Evolutionary conservation across 2,329 filamentous ascomycete genomes (phyloP), one percentile per base, ranked within the genome.

Genomic region (Colletotrichum phormii): DNA sequence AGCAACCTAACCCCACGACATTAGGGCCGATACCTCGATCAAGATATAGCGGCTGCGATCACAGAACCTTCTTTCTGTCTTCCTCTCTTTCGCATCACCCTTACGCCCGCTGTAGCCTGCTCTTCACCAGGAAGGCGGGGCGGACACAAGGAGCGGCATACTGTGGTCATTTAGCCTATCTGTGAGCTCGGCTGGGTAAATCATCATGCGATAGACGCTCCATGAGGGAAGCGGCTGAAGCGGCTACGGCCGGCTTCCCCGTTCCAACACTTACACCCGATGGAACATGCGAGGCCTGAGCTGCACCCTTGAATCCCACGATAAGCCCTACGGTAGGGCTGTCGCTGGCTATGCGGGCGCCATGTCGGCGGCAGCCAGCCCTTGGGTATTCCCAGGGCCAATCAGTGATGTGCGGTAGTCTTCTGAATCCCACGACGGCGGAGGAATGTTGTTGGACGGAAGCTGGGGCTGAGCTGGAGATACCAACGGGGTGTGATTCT

Each of bases 281-380:
- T 49, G 15, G 42, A 4, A 49, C 8, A 49, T n/a, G 18, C 42
- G 18, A 49, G 42, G 42, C 42, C 18, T n/a, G 42, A 24, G 12
- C 60, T 51, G 60, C 26, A 24, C 60, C 60, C 61, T 54, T 55
- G 33, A 31, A 42, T 55, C 31, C 46, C 49, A 5, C 49, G 31
- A 22, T 64, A 64, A 64, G 61, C 61, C 61, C 61, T 64, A 64
- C 49, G n/a, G 31, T 64, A 64, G 61, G 61, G 49, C 61, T 64
- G 49, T 37, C 29, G 49, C 31, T 26, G 46, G 49, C 31, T 31
- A 29, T 22, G 49, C 42, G 42, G 42, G 29, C 12, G 49, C 18
- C 35, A 49, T 46, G 18, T 18, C 15, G 15, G 35, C 22, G 33
- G 33, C 18, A 15, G 3, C 13, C 12, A 37, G 35, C 22, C 58